Conservation (phyloP, 192 early-diverging fungal species). For the Haplosporangium gracile region DNA sequence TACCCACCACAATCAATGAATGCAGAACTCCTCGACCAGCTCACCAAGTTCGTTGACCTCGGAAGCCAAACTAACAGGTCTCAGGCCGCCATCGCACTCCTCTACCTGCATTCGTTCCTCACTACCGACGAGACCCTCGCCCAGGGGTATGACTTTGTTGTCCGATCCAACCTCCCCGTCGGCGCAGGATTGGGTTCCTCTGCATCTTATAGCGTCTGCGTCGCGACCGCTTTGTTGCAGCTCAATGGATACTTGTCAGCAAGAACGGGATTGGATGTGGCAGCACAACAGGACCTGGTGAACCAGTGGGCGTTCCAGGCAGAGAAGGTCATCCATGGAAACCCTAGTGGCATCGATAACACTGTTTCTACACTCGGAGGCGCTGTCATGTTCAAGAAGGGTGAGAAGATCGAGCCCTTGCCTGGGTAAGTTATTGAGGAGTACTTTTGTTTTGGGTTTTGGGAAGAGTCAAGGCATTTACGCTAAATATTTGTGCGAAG, state of each 20-base stretch:
- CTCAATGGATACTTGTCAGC: slow-evolving; percentile 28
- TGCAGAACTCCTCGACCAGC: slow-evolving; percentile 28
- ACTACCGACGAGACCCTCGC: slow-evolving; percentile 35
- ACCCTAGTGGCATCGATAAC: slow-evolving; percentile 97
- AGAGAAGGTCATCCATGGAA: slow-evolving; percentile 96
- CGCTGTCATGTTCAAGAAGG: slow-evolving; percentile 52
- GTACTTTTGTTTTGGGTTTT: slow-evolving; percentile 3
- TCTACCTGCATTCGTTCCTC: slow-evolving; percentile 77
- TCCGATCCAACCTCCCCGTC: slow-evolving; percentile 86
- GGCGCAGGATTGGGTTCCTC: slow-evolving; percentile 97
- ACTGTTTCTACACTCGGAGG: slow-evolving; percentile 87
- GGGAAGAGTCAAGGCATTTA: too few relatives aligned
- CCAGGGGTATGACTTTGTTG: slow-evolving; percentile 70
- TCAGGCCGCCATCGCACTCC: slow-evolving; percentile 66
- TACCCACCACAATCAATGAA: slow-evolving; percentile 57
- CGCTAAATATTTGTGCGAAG: neutral
- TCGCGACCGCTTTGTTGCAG: slow-evolving; percentile 82
- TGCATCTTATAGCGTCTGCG: slow-evolving; percentile 88
- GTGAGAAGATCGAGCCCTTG: slow-evolving; percentile 45
- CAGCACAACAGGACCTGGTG: slow-evolving; percentile 61
- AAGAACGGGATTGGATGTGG: slow-evolving; percentile 30
- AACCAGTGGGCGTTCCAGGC: slow-evolving; percentile 94
- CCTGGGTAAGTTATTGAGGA: slow-evolving; percentile 40
- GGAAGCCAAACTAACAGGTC: slow-evolving; percentile 40
- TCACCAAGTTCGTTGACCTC: slow-evolving; percentile 48